phyloP scores from a whole-genome alignment of 2,329 filamentous ascomycete species.

The Macrophomina phaseolina region DNA sequence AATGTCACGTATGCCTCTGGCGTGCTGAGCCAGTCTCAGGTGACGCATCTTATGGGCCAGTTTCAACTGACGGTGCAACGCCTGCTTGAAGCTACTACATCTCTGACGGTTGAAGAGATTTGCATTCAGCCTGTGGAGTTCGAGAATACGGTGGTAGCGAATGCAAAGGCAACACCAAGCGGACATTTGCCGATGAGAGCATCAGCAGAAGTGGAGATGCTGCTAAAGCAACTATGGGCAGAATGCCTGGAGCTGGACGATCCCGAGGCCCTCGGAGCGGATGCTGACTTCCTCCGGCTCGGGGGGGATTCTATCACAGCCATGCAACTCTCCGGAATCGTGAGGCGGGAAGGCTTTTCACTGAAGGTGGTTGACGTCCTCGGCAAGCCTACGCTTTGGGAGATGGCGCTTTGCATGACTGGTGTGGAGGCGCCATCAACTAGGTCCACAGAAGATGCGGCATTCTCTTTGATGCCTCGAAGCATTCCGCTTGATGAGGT shows the following conservation, averaged over 20 bases:
- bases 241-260: background rate
- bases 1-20: background rate
- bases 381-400: constrained; percentile 29
- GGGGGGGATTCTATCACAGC: constrained; percentile 1
- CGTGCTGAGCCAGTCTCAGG: background rate
- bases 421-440: no score
- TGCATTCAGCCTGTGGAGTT: no score
- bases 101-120: background rate
- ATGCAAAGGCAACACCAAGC: no score
- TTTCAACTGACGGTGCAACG: background rate
- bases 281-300: background rate
- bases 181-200: no score
- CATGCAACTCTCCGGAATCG: background rate
- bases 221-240: background rate
- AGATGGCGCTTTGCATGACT: constrained; percentile 27
- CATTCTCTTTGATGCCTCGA: background rate
- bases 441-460: background rate
- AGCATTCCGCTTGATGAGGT: constrained; percentile 33
- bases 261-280: background rate
- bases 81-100: background rate
- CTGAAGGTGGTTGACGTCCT: constrained; percentile 34
- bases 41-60: background rate
- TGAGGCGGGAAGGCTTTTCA: constrained; percentile 14
- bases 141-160: no score
- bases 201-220: background rate